Conservation (phyloP, 352 stramenopile genomes). For the Chrysophaeum taylorii region DNA sequence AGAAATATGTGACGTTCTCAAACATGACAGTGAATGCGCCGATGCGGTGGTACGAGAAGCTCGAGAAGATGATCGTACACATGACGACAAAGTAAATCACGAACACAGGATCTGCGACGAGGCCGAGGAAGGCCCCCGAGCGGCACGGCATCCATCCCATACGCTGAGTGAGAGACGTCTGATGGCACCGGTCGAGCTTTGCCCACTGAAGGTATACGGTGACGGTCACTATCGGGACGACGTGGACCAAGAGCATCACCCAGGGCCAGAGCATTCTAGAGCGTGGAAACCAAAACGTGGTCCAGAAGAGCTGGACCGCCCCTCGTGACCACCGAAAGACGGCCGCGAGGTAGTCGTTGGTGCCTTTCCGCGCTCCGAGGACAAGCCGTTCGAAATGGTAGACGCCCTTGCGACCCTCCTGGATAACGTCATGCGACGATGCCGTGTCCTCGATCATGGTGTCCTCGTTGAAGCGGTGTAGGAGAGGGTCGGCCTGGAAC, state of each 20-base stretch:
- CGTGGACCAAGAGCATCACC: not conserved
- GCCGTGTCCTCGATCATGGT: slow-evolving; percentile 15
- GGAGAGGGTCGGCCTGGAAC: not conserved
- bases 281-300: not conserved
- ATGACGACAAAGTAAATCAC: not conserved
- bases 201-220: slow-evolving; percentile 1
- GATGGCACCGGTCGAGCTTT: not conserved
- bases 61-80: not conserved
- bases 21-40: slow-evolving; percentile 3
- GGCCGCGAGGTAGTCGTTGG: slow-evolving; percentile 4
- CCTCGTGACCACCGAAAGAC: slow-evolving; percentile 3
- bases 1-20: slow-evolving; percentile 14
- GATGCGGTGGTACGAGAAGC: not conserved
- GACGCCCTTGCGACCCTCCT: slow-evolving; percentile 2
- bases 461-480: slow-evolving; percentile 8
- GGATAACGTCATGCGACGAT: slow-evolving; percentile 7
- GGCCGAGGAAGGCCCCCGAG: not conserved
- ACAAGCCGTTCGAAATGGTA: slow-evolving; percentile 5
- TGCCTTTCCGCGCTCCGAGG: slow-evolving; percentile 2
- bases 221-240: not conserved
- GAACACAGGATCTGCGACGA: not conserved
- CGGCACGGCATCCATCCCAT: not conserved
- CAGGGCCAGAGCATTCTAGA: not conserved
- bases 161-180: not conserved
- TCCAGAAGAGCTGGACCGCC: slow-evolving; percentile 10